A percentile compares a stretch with the other conserved stretches of the same genome.
phyloP scores from a whole-genome alignment of 2,329 filamentous ascomycete species.

The Cladobotryum protrusum region DNA sequence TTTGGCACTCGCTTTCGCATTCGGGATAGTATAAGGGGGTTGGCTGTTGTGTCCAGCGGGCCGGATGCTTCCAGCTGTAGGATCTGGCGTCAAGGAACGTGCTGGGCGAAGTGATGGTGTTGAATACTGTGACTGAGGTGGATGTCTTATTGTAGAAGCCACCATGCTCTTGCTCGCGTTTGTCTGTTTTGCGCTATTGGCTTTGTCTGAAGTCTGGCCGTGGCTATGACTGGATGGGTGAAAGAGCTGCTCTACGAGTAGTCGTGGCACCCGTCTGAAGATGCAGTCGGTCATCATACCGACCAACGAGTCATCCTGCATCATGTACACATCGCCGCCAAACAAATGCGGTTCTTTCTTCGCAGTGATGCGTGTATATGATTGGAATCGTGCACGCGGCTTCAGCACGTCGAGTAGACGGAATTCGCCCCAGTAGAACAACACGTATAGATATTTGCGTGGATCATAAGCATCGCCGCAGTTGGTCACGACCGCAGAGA shows the following conservation, averaged over 20 bases:
- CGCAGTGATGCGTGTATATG: constrained; percentile 52
- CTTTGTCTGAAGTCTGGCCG: not conserved
- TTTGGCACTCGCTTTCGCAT: no score
- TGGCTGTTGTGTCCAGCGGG: not conserved
- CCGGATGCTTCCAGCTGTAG: not conserved
- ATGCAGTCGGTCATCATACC: constrained; percentile 49
- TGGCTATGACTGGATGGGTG: constrained; percentile 28
- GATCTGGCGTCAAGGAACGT: not conserved
- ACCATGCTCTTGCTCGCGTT: not conserved
- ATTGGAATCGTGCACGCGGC: constrained; percentile 42
- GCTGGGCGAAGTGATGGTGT: not conserved
- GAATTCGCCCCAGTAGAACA: constrained; percentile 50
- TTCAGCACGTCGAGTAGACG: constrained; percentile 43
- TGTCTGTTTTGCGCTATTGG: not conserved
- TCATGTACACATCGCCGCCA: constrained; percentile 49
- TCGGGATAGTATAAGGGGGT: no score
- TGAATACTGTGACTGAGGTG: not conserved
- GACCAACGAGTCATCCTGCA: constrained; percentile 45
- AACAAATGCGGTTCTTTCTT: constrained; percentile 34
- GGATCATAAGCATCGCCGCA: constrained; percentile 38
- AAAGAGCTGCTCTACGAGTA: constrained; percentile 59
- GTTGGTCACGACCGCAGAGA: constrained; percentile 54
- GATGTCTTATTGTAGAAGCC: not conserved
- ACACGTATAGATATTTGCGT: constrained; percentile 49
- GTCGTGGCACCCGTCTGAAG: constrained; percentile 62